Evolutionary conservation across 768 basidiomycete species (phyloP), one percentile per base, ranked within the genome.

Genomic region (Boletus vinaceobasis): DNA sequence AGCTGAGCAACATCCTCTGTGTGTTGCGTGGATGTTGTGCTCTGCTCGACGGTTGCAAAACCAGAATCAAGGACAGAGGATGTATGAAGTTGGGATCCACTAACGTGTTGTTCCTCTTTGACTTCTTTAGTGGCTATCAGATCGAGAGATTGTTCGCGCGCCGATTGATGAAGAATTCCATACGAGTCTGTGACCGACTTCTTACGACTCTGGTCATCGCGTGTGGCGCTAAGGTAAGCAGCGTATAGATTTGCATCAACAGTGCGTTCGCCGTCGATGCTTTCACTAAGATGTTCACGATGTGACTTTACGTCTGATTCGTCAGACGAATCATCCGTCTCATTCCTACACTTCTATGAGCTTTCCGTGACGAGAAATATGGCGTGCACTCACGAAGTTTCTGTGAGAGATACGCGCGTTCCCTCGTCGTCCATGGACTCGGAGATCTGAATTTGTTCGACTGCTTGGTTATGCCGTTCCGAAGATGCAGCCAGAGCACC

Each of bases 331-430:
- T n/a, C 23, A 31, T 40, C 23, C 19, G 23, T 36, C 21, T 37
- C 44, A 15, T 48, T 37, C 37, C 61, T 62, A 17, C 4, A 19
- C 3, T 45, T 36, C 21, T 15, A 19, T 63, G 37, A 60, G 32
- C 13, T 39, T 23, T 35, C 31, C 6, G 15, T 9, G 5, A 44
- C 13, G 21, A 43, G 13, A 51, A 44, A 37, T n/a, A 39, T 27
- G 9, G 3, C 15, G 13, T 1, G 17, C 31, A 45, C 61, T 46
- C 32, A 62, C 60, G 29, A 33, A 8, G 37, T 13, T 15, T 40
- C 29, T 27, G 35, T 17, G 17, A 43, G 17, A 14, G 33, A 35
- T 8, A 31, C 9, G 5, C 3, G 15, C 3, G 26, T 32, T 42
- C 26, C 27, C 11, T 46, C 37, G 1, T n/a, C 14, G 15, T 32